These are phyloP conservation scores for Tolypocladium tundrense DNA, from an alignment of 2,329 filamentous ascomycete genomes.

Conservation along the genomic window DNA sequence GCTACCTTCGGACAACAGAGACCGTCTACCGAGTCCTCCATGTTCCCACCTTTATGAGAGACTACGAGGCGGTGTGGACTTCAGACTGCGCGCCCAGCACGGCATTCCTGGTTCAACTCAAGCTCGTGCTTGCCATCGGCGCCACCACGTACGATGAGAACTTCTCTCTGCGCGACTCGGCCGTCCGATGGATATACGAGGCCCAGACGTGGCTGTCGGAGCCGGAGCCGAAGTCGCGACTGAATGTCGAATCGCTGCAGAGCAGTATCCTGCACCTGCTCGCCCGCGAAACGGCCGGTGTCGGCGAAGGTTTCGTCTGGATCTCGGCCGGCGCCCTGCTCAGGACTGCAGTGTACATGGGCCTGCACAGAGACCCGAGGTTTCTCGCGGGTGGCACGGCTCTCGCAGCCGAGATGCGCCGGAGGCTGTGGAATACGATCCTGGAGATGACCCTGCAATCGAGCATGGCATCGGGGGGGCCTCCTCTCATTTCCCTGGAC, in stretches of 20 bases:
- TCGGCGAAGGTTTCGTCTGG: conserved; percentile 35
- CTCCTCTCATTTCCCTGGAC: conserved; percentile 30
- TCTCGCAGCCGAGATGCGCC: conserved; percentile 33
- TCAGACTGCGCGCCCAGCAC: conserved; percentile 17
- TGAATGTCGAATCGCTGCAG: conserved; percentile 40
- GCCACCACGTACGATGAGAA: conserved; percentile 36
- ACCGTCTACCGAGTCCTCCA: conserved; percentile 39
- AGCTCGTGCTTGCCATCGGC: conserved; percentile 49
- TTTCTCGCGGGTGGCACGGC: conserved; percentile 23
- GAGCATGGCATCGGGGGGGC: conserved; percentile 26
- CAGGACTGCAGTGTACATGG: conserved; percentile 37
- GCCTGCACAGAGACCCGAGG: conserved; percentile 37
- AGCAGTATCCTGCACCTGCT: conserved; percentile 31
- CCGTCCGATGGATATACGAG: conserved; percentile 47
- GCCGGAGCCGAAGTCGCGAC: conserved; percentile 40
- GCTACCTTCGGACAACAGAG: conserved; percentile 39
- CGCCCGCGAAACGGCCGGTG: conserved; percentile 27
- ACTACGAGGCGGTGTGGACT: conserved; percentile 42
- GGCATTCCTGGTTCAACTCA: conserved; percentile 44
- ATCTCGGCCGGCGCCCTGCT: conserved; percentile 32
- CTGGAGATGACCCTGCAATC: conserved; percentile 35
- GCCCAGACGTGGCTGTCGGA: conserved; percentile 43
- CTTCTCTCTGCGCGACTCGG: conserved; percentile 37
- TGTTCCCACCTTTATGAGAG: conserved; percentile 34
- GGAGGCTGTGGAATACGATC: conserved; percentile 42